These are phyloP conservation scores for Flaveria sonorensis DNA, from an alignment of 129 eudicot species.

Conservation along the genomic window DNA sequence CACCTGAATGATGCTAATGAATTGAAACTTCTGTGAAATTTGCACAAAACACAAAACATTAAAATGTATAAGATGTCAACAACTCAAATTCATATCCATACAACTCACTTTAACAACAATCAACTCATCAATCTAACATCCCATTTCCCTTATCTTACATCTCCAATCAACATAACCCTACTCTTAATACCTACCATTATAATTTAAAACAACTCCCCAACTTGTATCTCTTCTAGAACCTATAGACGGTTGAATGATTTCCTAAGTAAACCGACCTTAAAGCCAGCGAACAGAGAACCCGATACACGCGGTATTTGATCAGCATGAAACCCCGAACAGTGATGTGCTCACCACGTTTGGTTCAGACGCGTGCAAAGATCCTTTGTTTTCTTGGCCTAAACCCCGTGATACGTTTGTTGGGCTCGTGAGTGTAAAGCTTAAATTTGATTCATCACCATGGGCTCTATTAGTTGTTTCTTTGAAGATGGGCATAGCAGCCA, in stretches of 20 bases:
- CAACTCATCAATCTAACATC: conserved; percentile 22
- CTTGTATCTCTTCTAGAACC: conserved; percentile 26
- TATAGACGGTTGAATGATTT: conserved; percentile 24
- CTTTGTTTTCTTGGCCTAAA: conserved; percentile 31
- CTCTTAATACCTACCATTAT: conserved; percentile 22
- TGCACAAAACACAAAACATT: not conserved
- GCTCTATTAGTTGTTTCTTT: conserved; percentile 22
- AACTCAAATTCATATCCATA: conserved; percentile 24
- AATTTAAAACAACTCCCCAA: conserved; percentile 16
- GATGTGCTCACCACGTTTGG: conserved; percentile 20
- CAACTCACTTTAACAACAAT: conserved; percentile 18
- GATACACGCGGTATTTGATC: conserved; percentile 18
- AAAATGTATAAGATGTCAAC: conserved; percentile 17
- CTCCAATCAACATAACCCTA: conserved; percentile 31
- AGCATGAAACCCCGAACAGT: conserved; percentile 37
- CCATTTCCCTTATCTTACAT: conserved; percentile 29
- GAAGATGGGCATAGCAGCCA: conserved; percentile 37
- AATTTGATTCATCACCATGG: conserved; percentile 25
- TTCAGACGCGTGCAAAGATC: conserved; percentile 32
- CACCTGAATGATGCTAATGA: not conserved
- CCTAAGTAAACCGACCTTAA: conserved; percentile 27
- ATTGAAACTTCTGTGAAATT: not conserved
- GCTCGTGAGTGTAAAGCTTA: conserved; percentile 32
- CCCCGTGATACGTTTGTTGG: conserved; percentile 17
- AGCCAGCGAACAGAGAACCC: conserved; percentile 10